Base-by-base conservation (phyloP, 1,139 yeast genomes). In the Geotrichum candidum region DNA sequence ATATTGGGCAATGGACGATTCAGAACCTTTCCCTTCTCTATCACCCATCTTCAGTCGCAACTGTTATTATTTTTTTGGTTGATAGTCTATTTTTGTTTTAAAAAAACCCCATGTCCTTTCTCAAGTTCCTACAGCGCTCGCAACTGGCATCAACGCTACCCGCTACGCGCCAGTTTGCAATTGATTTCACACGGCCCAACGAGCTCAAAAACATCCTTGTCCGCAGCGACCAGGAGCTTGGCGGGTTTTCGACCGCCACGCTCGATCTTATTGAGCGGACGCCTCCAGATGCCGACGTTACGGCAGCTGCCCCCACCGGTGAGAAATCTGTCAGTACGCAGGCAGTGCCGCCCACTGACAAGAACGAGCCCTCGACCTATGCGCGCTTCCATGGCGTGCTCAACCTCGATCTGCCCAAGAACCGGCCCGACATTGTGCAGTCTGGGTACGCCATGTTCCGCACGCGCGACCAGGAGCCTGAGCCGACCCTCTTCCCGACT, bases 391-490 rank as follows among this genome's bases (percentile, higher is more conserved):
- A 82, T 69, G 96, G 96, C 7, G 82, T 83, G 64, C 77, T 89
- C 67, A 88, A 85, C 72, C 81, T 87, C 67, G 91, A 88, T 68
- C 81, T 88, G 59, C 96, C 96, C 22, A 82, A 84, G 64, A 83
- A 84, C 66, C 80, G 83, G 55, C 90, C 91, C 0, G 87, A 84
- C 59, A 82, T 88, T 51, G 81, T 86, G 22, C 79, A 88, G 58
- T 83, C 90, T 6, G 96, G 96, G 1, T 90, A 90, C 76, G 91
- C 96, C 57, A 88, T 90, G 95, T 88, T 88, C 75, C 81, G 96
- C 66, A 88, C 96, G 1, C 81, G 78, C 66, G 90, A 87, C 70
- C 84, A 82, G 67, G 25, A 41, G 35, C 35, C 60, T 4, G 52
- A 29, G 11, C 29, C 57, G 9, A 11, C 35, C 11, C 55, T 60